Evolutionary conservation across 2,329 filamentous ascomycete species (phyloP).

Genomic region (Fusarium brevicatenulatum): DNA sequence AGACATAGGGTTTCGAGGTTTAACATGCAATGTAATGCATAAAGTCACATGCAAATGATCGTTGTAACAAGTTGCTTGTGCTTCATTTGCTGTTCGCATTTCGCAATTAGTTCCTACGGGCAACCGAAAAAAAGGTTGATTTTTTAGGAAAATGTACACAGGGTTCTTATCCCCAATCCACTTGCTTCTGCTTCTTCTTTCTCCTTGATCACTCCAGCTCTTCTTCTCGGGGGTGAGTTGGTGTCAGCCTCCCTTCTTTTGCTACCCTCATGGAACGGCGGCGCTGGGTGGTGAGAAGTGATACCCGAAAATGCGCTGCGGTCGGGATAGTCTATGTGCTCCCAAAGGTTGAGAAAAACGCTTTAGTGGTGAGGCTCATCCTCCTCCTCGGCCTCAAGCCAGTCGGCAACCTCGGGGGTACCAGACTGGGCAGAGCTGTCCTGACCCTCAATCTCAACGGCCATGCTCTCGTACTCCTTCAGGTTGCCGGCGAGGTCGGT

Average conservation of each 20-base stretch:
- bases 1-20: neutral
- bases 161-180: conserved; percentile 46
- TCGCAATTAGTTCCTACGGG: conserved; percentile 48
- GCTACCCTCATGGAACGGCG: conserved; percentile 13
- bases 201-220: conserved; percentile 14
- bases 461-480: conserved; percentile 93
- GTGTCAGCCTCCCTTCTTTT: conserved; percentile 32
- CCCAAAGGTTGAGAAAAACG: conserved; percentile 7
- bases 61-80: conserved; percentile 31
- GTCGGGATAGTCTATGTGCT: conserved; percentile 16
- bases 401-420: conserved; percentile 70
- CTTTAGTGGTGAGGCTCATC: conserved; percentile 63
- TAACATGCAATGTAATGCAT: neutral
- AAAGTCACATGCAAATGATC: neutral
- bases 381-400: conserved; percentile 85
- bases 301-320: conserved; percentile 6
- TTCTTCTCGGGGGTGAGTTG: conserved; percentile 9
- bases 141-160: conserved; percentile 53
- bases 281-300: conserved; percentile 24
- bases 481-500: conserved; percentile 89
- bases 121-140: conserved; percentile 45
- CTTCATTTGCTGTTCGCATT: conserved; percentile 46
- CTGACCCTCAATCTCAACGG: conserved; percentile 93
- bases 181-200: conserved; percentile 29
- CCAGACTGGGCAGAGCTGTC: conserved; percentile 70